Conservation (phyloP, 345 rosid genomes). For the Camelina laxa region DNA sequence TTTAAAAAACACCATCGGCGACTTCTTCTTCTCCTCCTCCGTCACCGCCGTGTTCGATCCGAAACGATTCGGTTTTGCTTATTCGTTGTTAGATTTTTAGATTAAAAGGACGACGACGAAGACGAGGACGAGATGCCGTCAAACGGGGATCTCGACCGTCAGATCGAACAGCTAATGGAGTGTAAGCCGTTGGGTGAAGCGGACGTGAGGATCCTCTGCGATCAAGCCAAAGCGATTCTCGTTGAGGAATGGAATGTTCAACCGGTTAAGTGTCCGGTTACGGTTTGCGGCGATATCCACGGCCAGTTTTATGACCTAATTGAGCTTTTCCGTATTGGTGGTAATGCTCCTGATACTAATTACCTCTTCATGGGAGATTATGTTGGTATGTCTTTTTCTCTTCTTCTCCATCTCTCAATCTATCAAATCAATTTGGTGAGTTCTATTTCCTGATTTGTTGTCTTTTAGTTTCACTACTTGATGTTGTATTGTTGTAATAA, state of each 20-base stretch:
- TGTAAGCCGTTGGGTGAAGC: constrained; percentile 89
- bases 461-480: constrained; percentile 10
- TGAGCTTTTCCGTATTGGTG: constrained; percentile 97
- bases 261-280: constrained; percentile 98
- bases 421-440: not conserved
- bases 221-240: constrained; percentile 94
- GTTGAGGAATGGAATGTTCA: constrained; percentile 99
- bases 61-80: no score
- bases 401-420: not conserved
- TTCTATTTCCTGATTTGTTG: not conserved
- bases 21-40: constrained; percentile 10
- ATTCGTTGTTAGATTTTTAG: not conserved
- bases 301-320: constrained; percentile 98
- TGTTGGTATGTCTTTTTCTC: constrained; percentile 66
- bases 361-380: constrained; percentile 99
- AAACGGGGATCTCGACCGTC: constrained; percentile 95
- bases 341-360: constrained; percentile 95
- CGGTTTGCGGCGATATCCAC: constrained; percentile 98
- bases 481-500: no score
- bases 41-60: constrained; percentile 10
- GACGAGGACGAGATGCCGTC: constrained; percentile 59
- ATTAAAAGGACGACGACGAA: not conserved
- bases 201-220: constrained; percentile 95
- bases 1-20: constrained; percentile 19
- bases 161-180: constrained; percentile 98